Conservation (phyloP, 805 yeast genomes). For the Kodamaea sagamina region DNA sequence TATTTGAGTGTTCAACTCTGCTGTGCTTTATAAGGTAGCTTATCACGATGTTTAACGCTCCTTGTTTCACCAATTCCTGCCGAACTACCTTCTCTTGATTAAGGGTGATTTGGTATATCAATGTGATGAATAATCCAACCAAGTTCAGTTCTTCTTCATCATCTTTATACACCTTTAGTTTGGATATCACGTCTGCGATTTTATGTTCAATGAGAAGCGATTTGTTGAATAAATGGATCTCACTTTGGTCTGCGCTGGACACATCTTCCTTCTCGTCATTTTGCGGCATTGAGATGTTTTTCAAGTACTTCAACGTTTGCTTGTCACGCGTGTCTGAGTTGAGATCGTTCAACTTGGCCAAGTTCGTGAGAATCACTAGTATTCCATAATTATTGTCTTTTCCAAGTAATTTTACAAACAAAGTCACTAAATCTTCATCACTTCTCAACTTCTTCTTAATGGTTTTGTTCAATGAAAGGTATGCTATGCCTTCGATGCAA, state of each 20-base stretch:
- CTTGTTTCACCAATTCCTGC: constrained; percentile 47
- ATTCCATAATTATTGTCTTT: constrained; percentile 37
- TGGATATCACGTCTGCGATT: constrained; percentile 21
- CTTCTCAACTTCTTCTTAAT: constrained; percentile 36
- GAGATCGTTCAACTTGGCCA: constrained; percentile 34
- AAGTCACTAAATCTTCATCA: constrained; percentile 32
- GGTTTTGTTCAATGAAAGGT: constrained; percentile 39
- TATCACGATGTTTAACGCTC: constrained; percentile 42
- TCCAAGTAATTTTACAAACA: constrained; percentile 17
- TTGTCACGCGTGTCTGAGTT: constrained; percentile 28
- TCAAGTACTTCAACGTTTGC: constrained; percentile 37
- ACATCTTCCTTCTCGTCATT: constrained; percentile 22
- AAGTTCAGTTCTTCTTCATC: constrained; percentile 16
- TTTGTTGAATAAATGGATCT: constrained; percentile 34
- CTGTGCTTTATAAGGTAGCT: constrained; percentile 39
- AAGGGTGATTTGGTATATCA: constrained; percentile 38
- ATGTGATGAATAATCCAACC: constrained; percentile 29
- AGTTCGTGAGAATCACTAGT: constrained; percentile 41
- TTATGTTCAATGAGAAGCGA: constrained; percentile 28
- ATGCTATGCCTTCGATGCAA: constrained; percentile 51
- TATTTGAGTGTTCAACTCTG: constrained; percentile 23
- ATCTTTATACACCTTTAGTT: constrained; percentile 20
- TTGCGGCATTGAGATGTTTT: constrained; percentile 35
- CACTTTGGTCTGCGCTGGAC: constrained; percentile 24
- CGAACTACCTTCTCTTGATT: constrained; percentile 28